Evolutionary conservation across 2,329 filamentous ascomycete genomes (phyloP).

Genomic region (Ascosphaera aggregata): DNA sequence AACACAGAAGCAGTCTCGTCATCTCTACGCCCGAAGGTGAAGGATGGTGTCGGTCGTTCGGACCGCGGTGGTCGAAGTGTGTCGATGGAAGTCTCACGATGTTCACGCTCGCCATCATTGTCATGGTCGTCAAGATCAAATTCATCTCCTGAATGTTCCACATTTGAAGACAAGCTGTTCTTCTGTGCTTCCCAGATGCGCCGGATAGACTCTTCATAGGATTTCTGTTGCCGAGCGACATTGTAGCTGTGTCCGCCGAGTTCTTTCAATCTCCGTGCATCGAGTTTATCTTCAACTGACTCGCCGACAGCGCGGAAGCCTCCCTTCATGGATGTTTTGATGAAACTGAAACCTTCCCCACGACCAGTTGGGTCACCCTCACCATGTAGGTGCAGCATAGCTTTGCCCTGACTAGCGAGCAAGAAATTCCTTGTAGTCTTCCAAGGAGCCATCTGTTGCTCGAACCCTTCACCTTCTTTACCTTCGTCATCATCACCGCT

Average conservation of each 20-base stretch:
- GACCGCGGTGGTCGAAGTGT: constrained; percentile 33
- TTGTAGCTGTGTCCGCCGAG: constrained; percentile 88
- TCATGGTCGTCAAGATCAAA: constrained; percentile 33
- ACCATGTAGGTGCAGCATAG: constrained; percentile 87
- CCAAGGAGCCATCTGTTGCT: constrained; percentile 85
- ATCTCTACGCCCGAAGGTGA: constrained; percentile 27
- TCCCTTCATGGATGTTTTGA: constrained; percentile 97
- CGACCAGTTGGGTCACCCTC: constrained; percentile 87
- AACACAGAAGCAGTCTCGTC: constrained; percentile 69
- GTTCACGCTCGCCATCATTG: constrained; percentile 4
- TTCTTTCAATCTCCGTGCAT: constrained; percentile 46
- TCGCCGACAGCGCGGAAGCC: constrained; percentile 82
- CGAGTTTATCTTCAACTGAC: constrained; percentile 66
- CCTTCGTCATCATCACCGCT: constrained; percentile 41
- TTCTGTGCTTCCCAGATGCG: constrained; percentile 86
- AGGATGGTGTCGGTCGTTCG: constrained; percentile 31
- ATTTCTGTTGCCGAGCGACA: constrained; percentile 76
- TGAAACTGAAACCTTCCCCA: constrained; percentile 87
- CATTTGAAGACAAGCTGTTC: constrained; percentile 46
- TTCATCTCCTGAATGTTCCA: constrained; percentile 54
- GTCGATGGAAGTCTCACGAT: background rate
- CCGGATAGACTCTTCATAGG: constrained; percentile 77
- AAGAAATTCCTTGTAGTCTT: constrained; percentile 92
- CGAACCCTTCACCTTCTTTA: constrained; percentile 51
- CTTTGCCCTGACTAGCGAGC: constrained; percentile 79